Evolutionary conservation across 352 stramenopile genomes (phyloP).

Genomic region (Phytopythium sindhum): DNA sequence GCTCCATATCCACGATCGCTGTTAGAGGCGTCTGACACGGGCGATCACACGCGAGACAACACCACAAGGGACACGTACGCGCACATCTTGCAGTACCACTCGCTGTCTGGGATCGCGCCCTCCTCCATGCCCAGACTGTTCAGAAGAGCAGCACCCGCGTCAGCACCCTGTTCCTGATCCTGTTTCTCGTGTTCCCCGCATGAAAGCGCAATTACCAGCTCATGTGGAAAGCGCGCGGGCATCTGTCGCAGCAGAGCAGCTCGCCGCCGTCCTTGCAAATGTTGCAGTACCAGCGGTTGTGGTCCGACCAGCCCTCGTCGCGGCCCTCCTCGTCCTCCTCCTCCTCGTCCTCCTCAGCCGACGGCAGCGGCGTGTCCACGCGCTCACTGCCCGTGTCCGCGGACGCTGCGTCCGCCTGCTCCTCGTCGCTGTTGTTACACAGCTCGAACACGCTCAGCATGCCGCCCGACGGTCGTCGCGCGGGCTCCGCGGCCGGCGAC

Average conservation of each 20-base stretch:
- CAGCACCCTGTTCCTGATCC: background rate
- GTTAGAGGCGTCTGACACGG: background rate
- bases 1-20: background rate
- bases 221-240: constrained; percentile 92
- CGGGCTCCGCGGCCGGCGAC: constrained; percentile 10
- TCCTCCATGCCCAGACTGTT: constrained; percentile 75
- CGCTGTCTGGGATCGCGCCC: constrained; percentile 70
- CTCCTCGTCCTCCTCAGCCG: constrained; percentile 35
- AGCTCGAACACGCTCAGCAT: constrained; percentile 83
- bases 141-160: background rate
- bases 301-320: constrained; percentile 77
- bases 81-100: constrained; percentile 90
- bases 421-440: constrained; percentile 56
- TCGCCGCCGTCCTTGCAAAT: constrained; percentile 89
- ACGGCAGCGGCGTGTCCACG: constrained; percentile 30
- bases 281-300: constrained; percentile 90
- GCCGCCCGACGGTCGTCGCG: constrained; percentile 26
- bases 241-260: constrained; percentile 90
- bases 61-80: constrained; percentile 38
- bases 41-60: too few relatives aligned
- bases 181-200: background rate
- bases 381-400: constrained; percentile 24
- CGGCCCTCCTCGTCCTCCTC: constrained; percentile 29
- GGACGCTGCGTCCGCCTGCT: constrained; percentile 25
- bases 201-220: constrained; percentile 38